Evolutionary conservation across 1,284 basidiomycete species (phyloP), one percentile per base, ranked within the genome.

Genomic region (Entoloma clypeatum): DNA sequence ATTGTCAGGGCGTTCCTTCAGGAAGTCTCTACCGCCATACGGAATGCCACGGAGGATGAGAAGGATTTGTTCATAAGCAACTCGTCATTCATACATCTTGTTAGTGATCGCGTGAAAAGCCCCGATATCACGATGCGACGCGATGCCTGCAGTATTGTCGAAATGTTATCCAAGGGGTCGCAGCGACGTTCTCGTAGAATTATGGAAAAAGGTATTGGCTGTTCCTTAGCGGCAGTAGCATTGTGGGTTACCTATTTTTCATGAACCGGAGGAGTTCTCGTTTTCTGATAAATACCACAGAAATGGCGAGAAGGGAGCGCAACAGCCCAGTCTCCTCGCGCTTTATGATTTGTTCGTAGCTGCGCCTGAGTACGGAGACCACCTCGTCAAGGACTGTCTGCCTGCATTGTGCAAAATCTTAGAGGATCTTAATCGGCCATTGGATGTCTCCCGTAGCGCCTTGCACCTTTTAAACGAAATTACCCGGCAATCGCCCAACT

Each of bases 201-300:
- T 18, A 44, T 50, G 49, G 43, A 37, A 34, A 39, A 49, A 33
- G 44, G 48, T 16, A 48, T 50, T 13, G 49, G 43, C 16, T 25
- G 28, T 17, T 48, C 43, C 28, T 18, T 50, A 13, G 47, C 40
- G 17, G 43, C 23, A 31, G 36, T 45, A 7, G 21, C 29, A 16
- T 26, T 43, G 42, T 44, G 33, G 36, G 45, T 36, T 6, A 10
- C 7, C 38, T 16, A 9, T 13, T 32, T 18, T 22, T 13, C 22
- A 18, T 33, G n/a, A 29, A 23, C 7, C 21, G 8, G 17, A 14
- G 19, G 18, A 13, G n/a, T 7, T 14, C 18, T 7, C 14, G 14
- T 4, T n/a, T 24, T 18, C 6, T 35, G n/a, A n/a, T n/a, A n/a
- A n/a, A 40, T 34, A 34, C 7, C 18, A 18, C 24, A 47, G 49